Conservation (phyloP, 129 eudicot genomes). For the Centaurea solstitialis region DNA sequence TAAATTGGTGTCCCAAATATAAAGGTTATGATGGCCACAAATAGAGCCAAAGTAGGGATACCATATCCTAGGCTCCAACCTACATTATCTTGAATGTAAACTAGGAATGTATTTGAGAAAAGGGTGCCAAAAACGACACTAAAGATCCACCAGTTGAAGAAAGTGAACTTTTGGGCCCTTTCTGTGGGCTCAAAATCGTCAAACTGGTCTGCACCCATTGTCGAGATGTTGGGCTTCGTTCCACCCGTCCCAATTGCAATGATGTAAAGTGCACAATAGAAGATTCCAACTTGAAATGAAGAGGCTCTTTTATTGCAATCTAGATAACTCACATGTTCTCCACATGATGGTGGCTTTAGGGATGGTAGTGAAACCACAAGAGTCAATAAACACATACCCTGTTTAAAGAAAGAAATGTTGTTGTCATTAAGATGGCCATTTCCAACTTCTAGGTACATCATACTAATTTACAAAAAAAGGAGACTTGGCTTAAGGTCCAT, state of each 20-base stretch:
- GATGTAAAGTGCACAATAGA: conserved; percentile 59
- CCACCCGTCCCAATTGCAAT: conserved; percentile 76
- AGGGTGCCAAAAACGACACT: conserved; percentile 63
- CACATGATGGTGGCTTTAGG: conserved; percentile 60
- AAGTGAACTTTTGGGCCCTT: conserved; percentile 54
- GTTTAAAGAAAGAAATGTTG: not conserved
- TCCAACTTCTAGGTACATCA: too few relatives aligned
- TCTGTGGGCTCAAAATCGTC: conserved; percentile 67
- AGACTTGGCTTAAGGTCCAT: not conserved
- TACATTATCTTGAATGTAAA: conserved; percentile 62
- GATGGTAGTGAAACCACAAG: conserved; percentile 48
- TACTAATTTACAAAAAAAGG: not conserved
- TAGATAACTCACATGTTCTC: conserved; percentile 27
- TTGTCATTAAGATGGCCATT: not conserved
- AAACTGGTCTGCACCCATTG: conserved; percentile 75
- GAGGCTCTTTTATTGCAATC: conserved; percentile 53
- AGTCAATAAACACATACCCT: conserved; percentile 71
- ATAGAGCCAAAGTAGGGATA: conserved; percentile 54
- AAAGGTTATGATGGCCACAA: conserved; percentile 46
- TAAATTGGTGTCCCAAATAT: conserved; percentile 52
- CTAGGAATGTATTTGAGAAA: conserved; percentile 53
- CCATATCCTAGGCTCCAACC: conserved; percentile 68
- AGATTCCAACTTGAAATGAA: conserved; percentile 48
- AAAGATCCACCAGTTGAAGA: conserved; percentile 90
- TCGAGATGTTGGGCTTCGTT: conserved; percentile 83